Percentiles rank a stretch among this genome's conserved stretches.
Evolutionary conservation across 2,329 filamentous ascomycete species (phyloP).

Genomic region (Scedosporium dehoogii): DNA sequence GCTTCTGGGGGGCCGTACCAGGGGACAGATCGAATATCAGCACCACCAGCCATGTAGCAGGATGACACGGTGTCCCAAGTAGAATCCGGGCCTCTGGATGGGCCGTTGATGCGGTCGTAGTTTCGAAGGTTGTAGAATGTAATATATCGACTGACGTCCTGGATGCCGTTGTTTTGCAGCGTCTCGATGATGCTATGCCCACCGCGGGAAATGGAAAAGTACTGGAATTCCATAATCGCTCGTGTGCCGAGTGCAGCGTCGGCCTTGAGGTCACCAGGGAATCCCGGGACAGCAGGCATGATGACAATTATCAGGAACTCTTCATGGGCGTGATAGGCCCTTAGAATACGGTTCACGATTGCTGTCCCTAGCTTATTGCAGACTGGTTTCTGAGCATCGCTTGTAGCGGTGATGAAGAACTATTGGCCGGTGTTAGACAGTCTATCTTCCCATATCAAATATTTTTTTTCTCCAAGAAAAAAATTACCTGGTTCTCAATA

Average conservation of each 20-base stretch:
- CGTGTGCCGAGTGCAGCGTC: slow-evolving; percentile 67
- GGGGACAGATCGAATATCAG: slow-evolving; percentile 50
- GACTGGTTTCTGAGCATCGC: slow-evolving; percentile 59
- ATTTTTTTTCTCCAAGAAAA: background rate
- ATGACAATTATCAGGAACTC: slow-evolving; percentile 66
- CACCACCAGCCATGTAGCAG: slow-evolving; percentile 75
- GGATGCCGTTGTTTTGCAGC: slow-evolving; percentile 57
- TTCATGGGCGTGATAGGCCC: slow-evolving; percentile 55
- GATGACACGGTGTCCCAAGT: slow-evolving; percentile 68
- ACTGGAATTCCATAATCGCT: slow-evolving; percentile 85
- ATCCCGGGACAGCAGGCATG: slow-evolving; percentile 73
- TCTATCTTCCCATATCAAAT: no score
- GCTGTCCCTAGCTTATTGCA: slow-evolving; percentile 69
- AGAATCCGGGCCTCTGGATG: slow-evolving; percentile 37
- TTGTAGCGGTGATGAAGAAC: slow-evolving; percentile 81
- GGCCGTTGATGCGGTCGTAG: slow-evolving; percentile 74
- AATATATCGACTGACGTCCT: slow-evolving; percentile 62
- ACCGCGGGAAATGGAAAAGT: slow-evolving; percentile 67
- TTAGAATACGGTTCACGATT: slow-evolving; percentile 67
- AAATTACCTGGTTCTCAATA: slow-evolving; percentile 59
- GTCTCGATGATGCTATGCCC: slow-evolving; percentile 69
- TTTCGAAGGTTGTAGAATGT: slow-evolving; percentile 78
- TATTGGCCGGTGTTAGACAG: slow-evolving; percentile 20
- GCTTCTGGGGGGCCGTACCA: slow-evolving; percentile 45
- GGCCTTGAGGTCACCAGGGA: slow-evolving; percentile 67